Conservation (phyloP, 805 yeast genomes). For the Lipomyces yamadae region DNA sequence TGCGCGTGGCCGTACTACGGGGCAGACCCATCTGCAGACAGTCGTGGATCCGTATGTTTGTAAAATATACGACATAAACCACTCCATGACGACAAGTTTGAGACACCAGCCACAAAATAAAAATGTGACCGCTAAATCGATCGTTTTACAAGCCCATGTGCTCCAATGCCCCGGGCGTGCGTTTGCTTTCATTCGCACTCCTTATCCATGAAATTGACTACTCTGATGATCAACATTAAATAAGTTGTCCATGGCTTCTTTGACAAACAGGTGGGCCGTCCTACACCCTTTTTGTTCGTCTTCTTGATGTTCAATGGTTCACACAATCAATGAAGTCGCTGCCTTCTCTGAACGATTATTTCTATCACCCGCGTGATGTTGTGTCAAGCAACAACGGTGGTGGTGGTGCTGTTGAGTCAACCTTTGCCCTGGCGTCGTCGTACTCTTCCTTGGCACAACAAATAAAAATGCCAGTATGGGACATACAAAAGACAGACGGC, state of each 20-base stretch:
- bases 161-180: constrained; percentile 1
- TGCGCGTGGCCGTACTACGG: too few relatives aligned
- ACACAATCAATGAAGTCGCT: background rate
- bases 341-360: background rate
- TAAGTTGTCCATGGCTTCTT: background rate
- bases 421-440: background rate
- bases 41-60: too few relatives aligned
- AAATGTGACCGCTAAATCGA: background rate
- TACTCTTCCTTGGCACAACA: too few relatives aligned
- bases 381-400: background rate
- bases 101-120: constrained; percentile 1
- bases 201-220: background rate
- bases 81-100: background rate
- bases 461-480: too few relatives aligned
- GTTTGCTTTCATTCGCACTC: background rate
- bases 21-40: too few relatives aligned
- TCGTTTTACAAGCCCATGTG: background rate
- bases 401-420: background rate
- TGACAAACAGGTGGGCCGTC: background rate
- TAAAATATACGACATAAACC: background rate
- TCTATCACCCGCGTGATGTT: background rate
- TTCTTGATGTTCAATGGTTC: background rate
- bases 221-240: background rate
- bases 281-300: background rate
- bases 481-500: background rate